These are phyloP conservation scores for Eurotiales sp. DNA, from an alignment of 2,329 filamentous ascomycete genomes.

Conservation along the genomic window DNA sequence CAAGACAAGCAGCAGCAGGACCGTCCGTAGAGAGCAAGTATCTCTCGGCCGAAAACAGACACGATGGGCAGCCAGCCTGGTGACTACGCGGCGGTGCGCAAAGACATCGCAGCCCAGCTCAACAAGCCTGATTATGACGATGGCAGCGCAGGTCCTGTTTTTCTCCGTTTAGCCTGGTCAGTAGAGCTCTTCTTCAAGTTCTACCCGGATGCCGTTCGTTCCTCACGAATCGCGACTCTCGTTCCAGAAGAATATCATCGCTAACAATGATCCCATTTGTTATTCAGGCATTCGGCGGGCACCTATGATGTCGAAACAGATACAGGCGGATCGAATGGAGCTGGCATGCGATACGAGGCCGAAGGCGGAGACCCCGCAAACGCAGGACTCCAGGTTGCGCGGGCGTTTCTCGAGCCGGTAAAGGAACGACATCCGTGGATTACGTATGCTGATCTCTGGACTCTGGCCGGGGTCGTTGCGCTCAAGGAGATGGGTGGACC, in stretches of 20 bases:
- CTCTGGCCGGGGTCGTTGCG: slow-evolving; percentile 57
- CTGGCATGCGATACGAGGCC: slow-evolving; percentile 62
- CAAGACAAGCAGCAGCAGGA: background rate
- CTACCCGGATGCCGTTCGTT: background rate
- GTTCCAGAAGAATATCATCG: background rate
- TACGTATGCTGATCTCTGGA: slow-evolving; percentile 65
- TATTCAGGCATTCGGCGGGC: slow-evolving; percentile 56
- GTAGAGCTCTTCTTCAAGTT: slow-evolving; percentile 17
- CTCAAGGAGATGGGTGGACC: slow-evolving; percentile 60
- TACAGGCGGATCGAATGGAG: slow-evolving; percentile 62
- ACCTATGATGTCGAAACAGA: slow-evolving; percentile 58
- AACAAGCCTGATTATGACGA: slow-evolving; percentile 63
- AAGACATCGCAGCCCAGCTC: slow-evolving; percentile 52
- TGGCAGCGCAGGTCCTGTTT: slow-evolving; percentile 60
- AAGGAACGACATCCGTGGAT: slow-evolving; percentile 60
- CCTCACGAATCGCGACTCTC: background rate
- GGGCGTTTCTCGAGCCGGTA: slow-evolving; percentile 61
- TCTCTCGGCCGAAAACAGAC: slow-evolving; percentile 4
- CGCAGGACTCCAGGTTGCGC: slow-evolving; percentile 61
- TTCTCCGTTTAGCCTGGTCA: slow-evolving; percentile 61
- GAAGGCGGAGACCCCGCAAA: slow-evolving; percentile 64
- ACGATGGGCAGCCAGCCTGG: slow-evolving; percentile 24
- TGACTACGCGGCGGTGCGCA: slow-evolving; percentile 49
- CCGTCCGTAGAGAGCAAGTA: background rate
- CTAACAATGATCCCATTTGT: slow-evolving; percentile 2